Evolutionary conservation across 208 protist species (phyloP).

Genomic region (Crithidia mellificae): DNA sequence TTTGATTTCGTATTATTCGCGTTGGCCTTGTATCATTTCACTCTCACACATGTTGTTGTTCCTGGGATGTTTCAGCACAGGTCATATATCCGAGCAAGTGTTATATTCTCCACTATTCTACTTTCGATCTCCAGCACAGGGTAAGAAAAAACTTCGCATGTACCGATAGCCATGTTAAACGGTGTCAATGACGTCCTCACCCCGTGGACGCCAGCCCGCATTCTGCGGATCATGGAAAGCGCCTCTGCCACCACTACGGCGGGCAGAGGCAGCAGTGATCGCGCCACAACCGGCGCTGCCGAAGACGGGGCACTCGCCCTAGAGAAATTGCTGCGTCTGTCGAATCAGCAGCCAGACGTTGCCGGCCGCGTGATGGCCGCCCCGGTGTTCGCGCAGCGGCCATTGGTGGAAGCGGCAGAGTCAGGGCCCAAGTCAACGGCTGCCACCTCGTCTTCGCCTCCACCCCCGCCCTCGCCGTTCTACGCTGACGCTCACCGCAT

Average conservation of each 20-base stretch:
- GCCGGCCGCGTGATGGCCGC: conserved; percentile 62
- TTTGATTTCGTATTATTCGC: too few relatives aligned
- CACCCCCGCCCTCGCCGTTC: background rate
- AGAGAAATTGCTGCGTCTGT: conserved; percentile 41
- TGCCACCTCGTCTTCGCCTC: conserved; percentile 4
- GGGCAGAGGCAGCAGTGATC: conserved; percentile 1
- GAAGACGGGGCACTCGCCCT: conserved; percentile 26
- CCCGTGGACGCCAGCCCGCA: conserved; percentile 57
- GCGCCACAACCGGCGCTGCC: background rate
- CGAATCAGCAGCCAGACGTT: conserved; percentile 58
- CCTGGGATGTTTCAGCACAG: too few relatives aligned
- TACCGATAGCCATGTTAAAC: conserved; percentile 6
- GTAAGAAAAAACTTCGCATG: background rate
- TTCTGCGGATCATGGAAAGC: conserved; percentile 57
- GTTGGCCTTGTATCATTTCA: too few relatives aligned
- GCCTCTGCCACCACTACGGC: conserved; percentile 6
- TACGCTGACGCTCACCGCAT: conserved; percentile 37
- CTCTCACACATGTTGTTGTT: too few relatives aligned
- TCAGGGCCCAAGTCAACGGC: background rate
- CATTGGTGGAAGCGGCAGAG: conserved; percentile 22
- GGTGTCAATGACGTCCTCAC: conserved; percentile 33
- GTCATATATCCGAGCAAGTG: too few relatives aligned
- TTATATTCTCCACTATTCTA: too few relatives aligned
- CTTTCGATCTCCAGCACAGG: too few relatives aligned
- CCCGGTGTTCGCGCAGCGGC: conserved; percentile 63